These are phyloP conservation scores for Panicum hallii DNA, from an alignment of 202 grass and related monocot genomes.

Conservation along the genomic window DNA sequence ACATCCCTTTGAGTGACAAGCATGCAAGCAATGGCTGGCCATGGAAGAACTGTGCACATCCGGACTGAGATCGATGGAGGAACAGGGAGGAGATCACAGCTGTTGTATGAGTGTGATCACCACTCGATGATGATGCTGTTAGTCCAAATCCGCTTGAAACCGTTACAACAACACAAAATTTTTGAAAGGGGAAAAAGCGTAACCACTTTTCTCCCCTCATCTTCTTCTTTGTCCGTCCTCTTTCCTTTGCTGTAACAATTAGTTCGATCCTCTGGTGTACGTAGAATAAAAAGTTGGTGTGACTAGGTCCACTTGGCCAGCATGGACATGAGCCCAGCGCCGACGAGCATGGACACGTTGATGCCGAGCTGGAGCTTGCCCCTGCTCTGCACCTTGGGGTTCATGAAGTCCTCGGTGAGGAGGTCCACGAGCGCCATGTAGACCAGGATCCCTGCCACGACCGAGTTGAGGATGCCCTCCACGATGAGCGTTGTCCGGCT, in stretches of 20 bases:
- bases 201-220: no score
- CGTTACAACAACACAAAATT: no score
- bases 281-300: not conserved
- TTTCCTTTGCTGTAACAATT: not conserved
- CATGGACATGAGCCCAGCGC: constrained; percentile 77
- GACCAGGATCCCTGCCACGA: constrained; percentile 65
- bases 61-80: no score
- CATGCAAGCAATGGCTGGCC: no score
- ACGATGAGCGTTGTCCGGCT: constrained; percentile 66
- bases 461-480: constrained; percentile 63
- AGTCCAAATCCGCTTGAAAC: no score
- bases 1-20: no score
- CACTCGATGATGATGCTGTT: no score
- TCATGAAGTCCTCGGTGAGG: constrained; percentile 76
- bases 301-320: constrained; percentile 71
- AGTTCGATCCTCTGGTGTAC: not conserved
- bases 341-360: constrained; percentile 56
- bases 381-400: constrained; percentile 65
- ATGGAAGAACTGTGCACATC: no score
- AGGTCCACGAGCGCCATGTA: constrained; percentile 87
- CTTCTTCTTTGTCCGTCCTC: no score
- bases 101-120: no score
- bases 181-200: no score
- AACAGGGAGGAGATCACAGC: no score
- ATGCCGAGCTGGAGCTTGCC: constrained; percentile 58